Evolutionary conservation across 768 basidiomycete genomes (phyloP).

Genomic region (Leucocoprinus birnbaumii): DNA sequence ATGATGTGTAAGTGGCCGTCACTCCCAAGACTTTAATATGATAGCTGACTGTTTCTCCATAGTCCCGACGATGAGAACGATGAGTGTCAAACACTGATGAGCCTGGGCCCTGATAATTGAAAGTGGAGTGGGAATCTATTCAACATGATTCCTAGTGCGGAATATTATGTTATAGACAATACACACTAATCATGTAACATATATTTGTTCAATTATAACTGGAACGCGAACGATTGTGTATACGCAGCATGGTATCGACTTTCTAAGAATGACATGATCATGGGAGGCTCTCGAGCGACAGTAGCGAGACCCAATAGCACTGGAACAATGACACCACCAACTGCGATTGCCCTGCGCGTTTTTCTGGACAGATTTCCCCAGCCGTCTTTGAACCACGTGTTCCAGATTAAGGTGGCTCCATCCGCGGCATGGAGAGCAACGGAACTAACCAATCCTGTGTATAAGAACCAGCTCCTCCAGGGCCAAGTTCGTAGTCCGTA

Average conservation of each 20-base stretch:
- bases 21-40: neutral
- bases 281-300: slow-evolving; percentile 55
- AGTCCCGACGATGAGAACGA: slow-evolving; percentile 66
- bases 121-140: neutral
- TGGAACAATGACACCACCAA: slow-evolving; percentile 41
- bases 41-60: slow-evolving; percentile 14
- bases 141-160: neutral
- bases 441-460: slow-evolving; percentile 56
- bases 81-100: slow-evolving; percentile 40
- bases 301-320: slow-evolving; percentile 53
- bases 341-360: slow-evolving; percentile 22
- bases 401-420: slow-evolving; percentile 53
- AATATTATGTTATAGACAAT: no score
- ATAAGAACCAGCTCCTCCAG: slow-evolving; percentile 55
- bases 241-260: slow-evolving; percentile 50
- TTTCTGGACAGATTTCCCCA: slow-evolving; percentile 19
- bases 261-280: slow-evolving; percentile 48
- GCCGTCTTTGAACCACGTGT: slow-evolving; percentile 37
- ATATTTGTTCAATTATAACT: neutral
- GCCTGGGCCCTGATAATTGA: neutral
- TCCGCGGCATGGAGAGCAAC: slow-evolving; percentile 61
- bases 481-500: slow-evolving; percentile 64
- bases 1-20: slow-evolving; percentile 60
- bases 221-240: slow-evolving; percentile 12
- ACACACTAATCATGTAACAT: neutral